These are phyloP conservation scores for Diaporthe capsici DNA, from an alignment of 2,329 filamentous ascomycete species.

Conservation along the genomic window DNA sequence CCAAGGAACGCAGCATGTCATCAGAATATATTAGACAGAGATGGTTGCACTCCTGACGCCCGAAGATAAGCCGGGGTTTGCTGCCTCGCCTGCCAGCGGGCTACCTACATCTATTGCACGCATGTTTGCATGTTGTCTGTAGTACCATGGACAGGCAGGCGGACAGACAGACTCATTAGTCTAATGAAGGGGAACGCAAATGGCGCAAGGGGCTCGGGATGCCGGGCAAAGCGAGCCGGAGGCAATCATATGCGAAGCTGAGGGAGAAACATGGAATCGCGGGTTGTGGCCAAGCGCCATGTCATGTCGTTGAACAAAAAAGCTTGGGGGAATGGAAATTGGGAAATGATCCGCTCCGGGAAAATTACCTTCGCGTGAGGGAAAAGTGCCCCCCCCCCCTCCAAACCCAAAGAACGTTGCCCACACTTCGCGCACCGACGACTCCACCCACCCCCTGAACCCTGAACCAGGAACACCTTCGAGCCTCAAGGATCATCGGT, in stretches of 20 bases:
- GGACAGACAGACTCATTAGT: neutral
- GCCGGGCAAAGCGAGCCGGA: constrained; percentile 25
- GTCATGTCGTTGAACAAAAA: neutral
- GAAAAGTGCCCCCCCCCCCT: neutral
- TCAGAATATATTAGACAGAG: constrained; percentile 3
- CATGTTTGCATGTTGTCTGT: neutral
- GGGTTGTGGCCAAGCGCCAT: neutral
- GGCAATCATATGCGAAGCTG: constrained; percentile 9
- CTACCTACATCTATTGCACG: neutral
- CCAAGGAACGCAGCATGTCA: constrained; percentile 24
- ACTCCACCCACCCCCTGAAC: constrained; percentile 30
- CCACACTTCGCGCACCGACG: no score
- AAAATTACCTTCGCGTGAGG: constrained; percentile 21
- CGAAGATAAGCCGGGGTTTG: constrained; percentile 24
- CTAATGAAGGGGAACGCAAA: neutral
- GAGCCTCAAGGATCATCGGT: constrained; percentile 13
- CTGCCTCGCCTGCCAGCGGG: constrained; percentile 3
- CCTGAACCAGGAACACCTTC: neutral
- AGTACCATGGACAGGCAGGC: neutral
- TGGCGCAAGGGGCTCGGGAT: constrained; percentile 1
- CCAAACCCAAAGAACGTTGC: no score
- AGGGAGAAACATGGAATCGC: neutral
- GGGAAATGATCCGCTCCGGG: constrained; percentile 14
- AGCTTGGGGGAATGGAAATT: neutral
- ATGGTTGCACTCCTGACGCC: constrained; percentile 3